Conservation (phyloP, 768 basidiomycete genomes). For the Collybia sordida region DNA sequence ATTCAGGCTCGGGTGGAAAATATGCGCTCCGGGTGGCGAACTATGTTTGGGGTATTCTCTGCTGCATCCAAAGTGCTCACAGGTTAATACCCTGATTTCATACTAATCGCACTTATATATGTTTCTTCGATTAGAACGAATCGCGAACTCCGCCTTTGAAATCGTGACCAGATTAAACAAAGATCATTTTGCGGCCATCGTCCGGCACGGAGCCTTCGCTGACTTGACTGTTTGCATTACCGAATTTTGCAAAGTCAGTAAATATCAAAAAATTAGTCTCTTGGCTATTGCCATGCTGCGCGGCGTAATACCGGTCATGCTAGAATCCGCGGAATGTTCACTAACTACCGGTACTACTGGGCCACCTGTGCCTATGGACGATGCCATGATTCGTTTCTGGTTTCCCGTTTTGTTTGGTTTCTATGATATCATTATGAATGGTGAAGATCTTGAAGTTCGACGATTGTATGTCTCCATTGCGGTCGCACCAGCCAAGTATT, state of each 20-base stretch:
- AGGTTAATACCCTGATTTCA: slow-evolving; percentile 42
- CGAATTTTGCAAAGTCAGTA: slow-evolving; percentile 99
- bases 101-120: background rate
- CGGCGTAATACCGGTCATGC: slow-evolving; percentile 90
- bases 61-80: slow-evolving; percentile 93
- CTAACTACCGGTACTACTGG: slow-evolving; percentile 24
- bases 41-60: slow-evolving; percentile 98
- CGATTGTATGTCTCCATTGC: slow-evolving; percentile 68
- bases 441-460: slow-evolving; percentile 96
- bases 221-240: slow-evolving; percentile 97
- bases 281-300: slow-evolving; percentile 97
- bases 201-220: slow-evolving; percentile 91
- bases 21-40: slow-evolving; percentile 97
- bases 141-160: slow-evolving; percentile 93
- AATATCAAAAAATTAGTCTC: slow-evolving; percentile 97
- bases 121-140: slow-evolving; percentile 58
- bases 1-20: slow-evolving; percentile 93
- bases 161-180: slow-evolving; percentile 90
- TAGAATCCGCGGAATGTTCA: slow-evolving; percentile 71
- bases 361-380: slow-evolving; percentile 51
- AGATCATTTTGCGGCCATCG: slow-evolving; percentile 88
- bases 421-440: slow-evolving; percentile 99
- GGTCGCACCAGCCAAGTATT: slow-evolving; percentile 1
- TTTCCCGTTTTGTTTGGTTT: slow-evolving; percentile 96
- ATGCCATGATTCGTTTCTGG: slow-evolving; percentile 96